Conservation (phyloP, 257 asterid species). For the Solanum clarkiae region DNA sequence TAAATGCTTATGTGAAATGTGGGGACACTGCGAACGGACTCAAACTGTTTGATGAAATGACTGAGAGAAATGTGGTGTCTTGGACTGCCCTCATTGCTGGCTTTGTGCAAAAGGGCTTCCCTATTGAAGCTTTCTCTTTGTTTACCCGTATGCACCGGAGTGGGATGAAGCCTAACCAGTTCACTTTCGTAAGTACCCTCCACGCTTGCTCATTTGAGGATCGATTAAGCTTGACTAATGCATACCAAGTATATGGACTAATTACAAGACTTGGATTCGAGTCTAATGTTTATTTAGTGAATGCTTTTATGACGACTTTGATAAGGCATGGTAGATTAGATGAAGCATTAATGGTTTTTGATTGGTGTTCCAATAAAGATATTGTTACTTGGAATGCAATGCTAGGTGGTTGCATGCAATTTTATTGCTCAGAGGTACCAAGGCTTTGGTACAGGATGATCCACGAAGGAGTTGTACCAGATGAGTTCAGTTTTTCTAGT, state of each 20-base stretch:
- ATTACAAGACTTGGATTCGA: conserved; percentile 45
- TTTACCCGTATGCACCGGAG: conserved; percentile 40
- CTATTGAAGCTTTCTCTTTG: conserved; percentile 33
- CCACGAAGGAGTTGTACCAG: conserved; percentile 40
- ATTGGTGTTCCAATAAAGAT: conserved; percentile 27
- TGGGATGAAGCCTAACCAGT: conserved; percentile 43
- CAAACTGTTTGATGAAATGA: conserved; percentile 62
- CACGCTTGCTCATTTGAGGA: conserved; percentile 48
- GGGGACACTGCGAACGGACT: conserved; percentile 22
- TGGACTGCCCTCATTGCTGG: conserved; percentile 76
- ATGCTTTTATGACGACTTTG: conserved; percentile 45
- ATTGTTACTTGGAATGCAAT: conserved; percentile 71
- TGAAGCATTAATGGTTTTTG: conserved; percentile 40
- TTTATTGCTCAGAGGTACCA: conserved; percentile 21
- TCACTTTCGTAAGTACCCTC: conserved; percentile 53
- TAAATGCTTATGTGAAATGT: conserved; percentile 40
- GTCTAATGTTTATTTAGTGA: conserved; percentile 36
- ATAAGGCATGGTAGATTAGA: conserved; percentile 34
- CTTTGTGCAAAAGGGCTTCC: conserved; percentile 42
- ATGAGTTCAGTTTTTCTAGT: conserved; percentile 52
- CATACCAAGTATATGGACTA: conserved; percentile 41
- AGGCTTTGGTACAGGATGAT: conserved; percentile 45
- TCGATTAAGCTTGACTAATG: conserved; percentile 22
- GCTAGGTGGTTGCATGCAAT: conserved; percentile 43
- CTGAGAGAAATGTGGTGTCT: conserved; percentile 46